Evolutionary conservation across 2,329 filamentous ascomycete genomes (phyloP), one percentile per base, ranked within the genome.

Genomic region (Reticulascus tulasneorum): DNA sequence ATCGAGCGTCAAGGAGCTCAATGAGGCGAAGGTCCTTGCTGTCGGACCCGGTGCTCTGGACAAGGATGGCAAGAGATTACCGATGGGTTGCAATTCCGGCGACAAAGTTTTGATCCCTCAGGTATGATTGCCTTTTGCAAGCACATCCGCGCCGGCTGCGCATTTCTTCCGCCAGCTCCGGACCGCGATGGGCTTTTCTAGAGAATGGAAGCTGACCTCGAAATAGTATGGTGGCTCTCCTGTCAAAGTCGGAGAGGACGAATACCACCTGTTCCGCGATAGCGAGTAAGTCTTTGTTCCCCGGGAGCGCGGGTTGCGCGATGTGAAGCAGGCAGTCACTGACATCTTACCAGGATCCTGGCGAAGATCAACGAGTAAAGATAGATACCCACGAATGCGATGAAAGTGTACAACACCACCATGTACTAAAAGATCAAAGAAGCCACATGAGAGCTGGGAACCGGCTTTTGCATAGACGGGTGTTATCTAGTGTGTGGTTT

Each of bases 301-400:
- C 15, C 20, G 5, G 7, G 15, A 8, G 25, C 25, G 9, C 5
- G 26, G 25, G 25, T n/a, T 23, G 17, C 6, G 7, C 25, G 13
- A 9, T 16, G 13, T 7, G 5, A 26, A 6, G 15, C 8, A 20
- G 9, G 21, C 2, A 6, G 7, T 7, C 20, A 37, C 49, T 48
- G 20, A 57, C 43, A 17, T 22, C 7, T 9, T 11, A 6, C 18
- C 54, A 96, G 91, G 66, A 87, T 98, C 53, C 81, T 98, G 44
- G 93, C 93, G 65, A 98, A 97, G 84, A 95, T 98, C 79, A 95
- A 88, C 71, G 91, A 97, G 77, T 95, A 75, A 56, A 39, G 50
- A 42, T 33, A 31, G 37, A 44, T 34, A 41, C 44, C 37, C 35
- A 45, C 33, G 37, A 41, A 20, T 19, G 33, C 23, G 33, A 29